Base-by-base conservation (phyloP, 2,329 filamentous ascomycete species). In the Neonectria faginata region DNA sequence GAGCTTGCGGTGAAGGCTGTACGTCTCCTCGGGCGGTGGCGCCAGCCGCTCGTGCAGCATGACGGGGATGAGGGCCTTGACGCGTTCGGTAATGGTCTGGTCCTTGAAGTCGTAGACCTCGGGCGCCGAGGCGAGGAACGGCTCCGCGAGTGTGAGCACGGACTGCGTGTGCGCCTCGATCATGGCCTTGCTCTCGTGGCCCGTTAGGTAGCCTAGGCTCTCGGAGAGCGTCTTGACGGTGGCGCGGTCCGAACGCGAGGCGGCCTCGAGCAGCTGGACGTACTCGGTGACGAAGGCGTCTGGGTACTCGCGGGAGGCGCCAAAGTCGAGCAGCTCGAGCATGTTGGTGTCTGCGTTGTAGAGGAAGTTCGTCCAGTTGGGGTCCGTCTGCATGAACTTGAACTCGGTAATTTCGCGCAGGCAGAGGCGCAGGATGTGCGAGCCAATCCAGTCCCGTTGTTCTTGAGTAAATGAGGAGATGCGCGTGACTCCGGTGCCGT, bases 341-440 rank as follows among this genome's bases (percentile, higher is more conserved):
- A 89, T 91, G 72, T 89, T 83, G 4, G 85, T 88, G 20, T 82
- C 73, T 1, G 89, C 83, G 73, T 98, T 96, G 84, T 93, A 99
- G 20, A 98, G 85, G 79, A 99, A 99, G 80, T 99, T 99, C 36
- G 95, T 98, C 96, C 96, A 99, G 83, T 99, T 99, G 44, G 96
- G 96, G 76, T 99, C 96, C 5, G 96, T 99, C 81, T 99, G 96
- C 96, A 99, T 99, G 82, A 97, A 98, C 65, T 86, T 90, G 87
- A 97, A 98, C 79, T 97, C 93, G 68, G 91, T 91, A 72, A 98
- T 95, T 81, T 98, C 96, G 63, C 94, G 91, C 42, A 98, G 86
- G 76, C 94, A 98, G 11, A 99, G 89, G 4, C 94, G 92, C 57
- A 98, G 86, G 69, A 98, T 92, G 74, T 98, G 92, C 0, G 93